These are phyloP conservation scores for Tuber aestivum DNA, from an alignment of 495 filamentous ascomycete genomes.

Conservation along the genomic window DNA sequence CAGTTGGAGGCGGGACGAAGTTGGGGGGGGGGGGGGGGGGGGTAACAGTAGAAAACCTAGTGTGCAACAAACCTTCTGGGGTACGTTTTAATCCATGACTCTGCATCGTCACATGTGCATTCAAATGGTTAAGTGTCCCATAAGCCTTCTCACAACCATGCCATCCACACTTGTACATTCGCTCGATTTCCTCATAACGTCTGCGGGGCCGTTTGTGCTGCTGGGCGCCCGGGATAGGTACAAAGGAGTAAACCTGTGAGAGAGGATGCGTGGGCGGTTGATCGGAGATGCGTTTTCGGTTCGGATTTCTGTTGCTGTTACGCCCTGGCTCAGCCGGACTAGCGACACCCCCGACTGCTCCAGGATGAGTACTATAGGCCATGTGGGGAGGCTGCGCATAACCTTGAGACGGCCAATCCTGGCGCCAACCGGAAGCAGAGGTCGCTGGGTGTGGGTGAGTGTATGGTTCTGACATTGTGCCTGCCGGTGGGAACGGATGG, in stretches of 20 bases:
- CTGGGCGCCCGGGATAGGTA: slow-evolving; percentile 93
- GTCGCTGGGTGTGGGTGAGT: slow-evolving; percentile 21
- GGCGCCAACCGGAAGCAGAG: slow-evolving; percentile 30
- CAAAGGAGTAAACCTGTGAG: slow-evolving; percentile 90
- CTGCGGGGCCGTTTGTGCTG: slow-evolving; percentile 94
- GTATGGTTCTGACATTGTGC: slow-evolving; percentile 41
- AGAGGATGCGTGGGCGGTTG: slow-evolving; percentile 48
- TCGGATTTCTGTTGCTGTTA: slow-evolving; percentile 5
- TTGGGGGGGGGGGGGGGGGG: neutral
- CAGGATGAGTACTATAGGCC: slow-evolving; percentile 36
- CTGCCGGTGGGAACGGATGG: slow-evolving; percentile 72
- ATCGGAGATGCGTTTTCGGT: slow-evolving; percentile 40
- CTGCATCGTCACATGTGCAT: slow-evolving; percentile 98
- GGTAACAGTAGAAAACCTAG: slow-evolving; percentile 6
- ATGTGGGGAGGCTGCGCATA: slow-evolving; percentile 25
- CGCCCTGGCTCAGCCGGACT: neutral
- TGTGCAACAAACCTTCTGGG: slow-evolving; percentile 68
- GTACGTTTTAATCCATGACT: slow-evolving; percentile 87
- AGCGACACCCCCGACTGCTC: slow-evolving; percentile 10
- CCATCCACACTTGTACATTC: slow-evolving; percentile 99
- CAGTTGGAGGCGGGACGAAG: neutral
- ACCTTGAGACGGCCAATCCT: slow-evolving; percentile 31
- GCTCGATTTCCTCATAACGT: slow-evolving; percentile 96
- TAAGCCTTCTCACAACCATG: slow-evolving; percentile 98
- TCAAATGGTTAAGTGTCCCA: slow-evolving; percentile 91